phyloP scores from a whole-genome alignment of 2,329 filamentous ascomycete species.

The Exophiala viscosa region DNA sequence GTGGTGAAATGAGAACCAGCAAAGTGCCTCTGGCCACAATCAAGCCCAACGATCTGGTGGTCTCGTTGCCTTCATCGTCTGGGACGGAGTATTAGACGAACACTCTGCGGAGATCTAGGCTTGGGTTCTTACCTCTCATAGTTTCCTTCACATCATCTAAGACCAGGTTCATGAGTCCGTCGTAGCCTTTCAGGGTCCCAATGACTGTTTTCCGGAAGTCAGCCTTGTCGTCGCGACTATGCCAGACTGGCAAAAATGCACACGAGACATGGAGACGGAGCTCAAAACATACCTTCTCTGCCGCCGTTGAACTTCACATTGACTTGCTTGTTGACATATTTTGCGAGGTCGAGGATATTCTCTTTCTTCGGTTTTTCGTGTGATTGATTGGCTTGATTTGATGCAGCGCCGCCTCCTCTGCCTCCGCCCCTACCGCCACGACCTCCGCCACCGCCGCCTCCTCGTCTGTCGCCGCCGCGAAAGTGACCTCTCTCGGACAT shows the following conservation, averaged over 20 bases:
- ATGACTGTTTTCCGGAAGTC: conserved; percentile 57
- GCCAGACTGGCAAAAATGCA: too few species aligned
- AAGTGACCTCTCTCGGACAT: conserved; percentile 52
- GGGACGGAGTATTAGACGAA: conserved; percentile 20
- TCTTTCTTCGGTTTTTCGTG: conserved; percentile 91
- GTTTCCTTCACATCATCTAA: conserved; percentile 90
- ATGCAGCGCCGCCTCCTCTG: conserved; percentile 44
- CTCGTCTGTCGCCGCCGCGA: conserved; percentile 37
- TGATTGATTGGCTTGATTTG: conserved; percentile 47
- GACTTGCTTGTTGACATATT: conserved; percentile 97
- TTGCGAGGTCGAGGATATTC: conserved; percentile 90
- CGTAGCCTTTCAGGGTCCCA: conserved; percentile 88
- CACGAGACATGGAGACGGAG: background rate
- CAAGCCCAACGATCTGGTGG: conserved; percentile 73
- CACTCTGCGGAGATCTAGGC: background rate
- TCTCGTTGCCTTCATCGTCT: conserved; percentile 93
- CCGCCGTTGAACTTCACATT: conserved; percentile 96
- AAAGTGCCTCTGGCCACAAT: conserved; percentile 89
- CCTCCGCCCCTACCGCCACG: conserved; percentile 33
- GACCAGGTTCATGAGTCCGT: conserved; percentile 96
- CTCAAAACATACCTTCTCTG: conserved; percentile 65
- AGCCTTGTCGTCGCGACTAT: background rate
- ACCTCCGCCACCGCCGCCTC: conserved; percentile 46
- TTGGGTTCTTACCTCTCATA: conserved; percentile 67
- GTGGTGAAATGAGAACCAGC: conserved; percentile 84